Conservation (phyloP, 805 yeast species). For the Lipomyces yamanashiensis region DNA sequence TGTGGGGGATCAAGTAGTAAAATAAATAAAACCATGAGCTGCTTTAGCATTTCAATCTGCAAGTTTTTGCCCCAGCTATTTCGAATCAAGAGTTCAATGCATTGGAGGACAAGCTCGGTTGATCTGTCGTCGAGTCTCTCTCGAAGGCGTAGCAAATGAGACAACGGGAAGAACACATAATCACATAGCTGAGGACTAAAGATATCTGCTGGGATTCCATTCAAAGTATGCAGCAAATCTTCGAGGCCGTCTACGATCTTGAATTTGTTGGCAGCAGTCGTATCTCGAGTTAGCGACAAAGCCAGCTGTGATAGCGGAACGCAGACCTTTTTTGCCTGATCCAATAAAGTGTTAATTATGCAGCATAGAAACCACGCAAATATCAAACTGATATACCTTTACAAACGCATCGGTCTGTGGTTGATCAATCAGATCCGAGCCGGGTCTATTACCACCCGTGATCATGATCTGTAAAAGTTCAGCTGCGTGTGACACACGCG, state of each 20-base stretch:
- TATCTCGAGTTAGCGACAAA: conserved; percentile 12
- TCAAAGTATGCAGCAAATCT: conserved; percentile 22
- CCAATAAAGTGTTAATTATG: neutral
- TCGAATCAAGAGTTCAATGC: conserved; percentile 52
- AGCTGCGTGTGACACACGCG: neutral
- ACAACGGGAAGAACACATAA: conserved; percentile 65
- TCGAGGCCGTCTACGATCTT: conserved; percentile 34
- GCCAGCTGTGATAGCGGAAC: conserved; percentile 32
- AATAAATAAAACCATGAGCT: conserved; percentile 54
- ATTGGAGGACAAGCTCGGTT: conserved; percentile 53
- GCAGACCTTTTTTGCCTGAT: conserved; percentile 21
- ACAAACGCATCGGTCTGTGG: conserved; percentile 9
- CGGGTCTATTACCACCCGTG: neutral
- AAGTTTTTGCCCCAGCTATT: conserved; percentile 56
- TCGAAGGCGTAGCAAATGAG: conserved; percentile 56
- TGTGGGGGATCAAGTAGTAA: conserved; percentile 53
- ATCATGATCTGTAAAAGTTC: neutral
- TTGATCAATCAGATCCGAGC: neutral
- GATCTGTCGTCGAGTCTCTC: conserved; percentile 52
- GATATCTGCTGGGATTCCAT: conserved; percentile 16
- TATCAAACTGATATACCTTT: neutral
- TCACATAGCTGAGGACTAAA: conserved; percentile 53
- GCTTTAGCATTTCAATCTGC: conserved; percentile 49
- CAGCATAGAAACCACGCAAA: neutral
- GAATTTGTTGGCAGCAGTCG: conserved; percentile 20